phyloP scores from a whole-genome alignment of 202 grass and related monocot species.

The Eragrostis tef region DNA sequence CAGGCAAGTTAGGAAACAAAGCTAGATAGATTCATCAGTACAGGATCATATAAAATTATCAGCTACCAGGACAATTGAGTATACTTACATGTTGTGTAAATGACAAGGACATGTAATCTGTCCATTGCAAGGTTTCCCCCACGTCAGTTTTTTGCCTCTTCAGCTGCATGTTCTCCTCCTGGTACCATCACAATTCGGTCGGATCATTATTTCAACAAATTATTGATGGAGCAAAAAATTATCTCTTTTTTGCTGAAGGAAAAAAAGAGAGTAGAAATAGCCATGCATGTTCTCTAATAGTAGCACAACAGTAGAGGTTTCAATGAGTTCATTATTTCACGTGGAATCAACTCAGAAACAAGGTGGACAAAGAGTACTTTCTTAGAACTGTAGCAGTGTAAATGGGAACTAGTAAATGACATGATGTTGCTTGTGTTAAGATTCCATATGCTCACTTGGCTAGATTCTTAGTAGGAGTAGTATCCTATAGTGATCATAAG shows the following conservation, averaged over 20 bases:
- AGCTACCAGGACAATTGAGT: not conserved
- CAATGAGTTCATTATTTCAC: conserved; percentile 46
- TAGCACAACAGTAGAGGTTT: conserved; percentile 23
- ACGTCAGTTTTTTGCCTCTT: conserved; percentile 60
- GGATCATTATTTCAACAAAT: conserved; percentile 31
- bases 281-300: conserved; percentile 49
- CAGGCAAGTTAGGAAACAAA: not conserved
- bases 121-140: conserved; percentile 78
- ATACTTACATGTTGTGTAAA: conserved; percentile 89
- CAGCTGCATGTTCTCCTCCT: conserved; percentile 91
- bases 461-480: conserved; percentile 1
- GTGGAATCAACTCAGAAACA: conserved; percentile 30
- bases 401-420: conserved; percentile 43
- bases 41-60: not conserved
- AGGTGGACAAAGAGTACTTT: conserved; percentile 44
- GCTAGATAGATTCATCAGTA: not conserved
- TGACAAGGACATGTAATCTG: conserved; percentile 84
- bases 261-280: conserved; percentile 13
- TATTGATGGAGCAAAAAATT: not conserved
- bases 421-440: conserved; percentile 18
- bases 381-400: conserved; percentile 37
- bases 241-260: not conserved
- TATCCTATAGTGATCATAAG: too few relatives aligned
- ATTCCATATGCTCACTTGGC: not conserved
- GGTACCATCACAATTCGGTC: conserved; percentile 21